Conservation (phyloP, 768 basidiomycete genomes). For the Kwoniella europaea region DNA sequence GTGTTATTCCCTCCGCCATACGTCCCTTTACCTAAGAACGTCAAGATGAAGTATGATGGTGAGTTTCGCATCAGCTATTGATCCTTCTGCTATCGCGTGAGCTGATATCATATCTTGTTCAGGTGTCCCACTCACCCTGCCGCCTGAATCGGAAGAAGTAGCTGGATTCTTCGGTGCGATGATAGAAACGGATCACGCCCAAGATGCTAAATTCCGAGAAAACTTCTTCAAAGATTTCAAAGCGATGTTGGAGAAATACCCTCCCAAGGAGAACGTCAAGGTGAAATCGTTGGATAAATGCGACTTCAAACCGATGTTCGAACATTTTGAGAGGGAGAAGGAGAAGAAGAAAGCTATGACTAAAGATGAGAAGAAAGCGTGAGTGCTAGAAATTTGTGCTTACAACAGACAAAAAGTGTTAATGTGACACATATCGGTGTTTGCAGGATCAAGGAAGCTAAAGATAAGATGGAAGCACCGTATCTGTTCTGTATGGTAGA, state of each 20-base stretch:
- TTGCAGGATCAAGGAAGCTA: conserved; percentile 71
- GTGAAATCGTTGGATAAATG: conserved; percentile 78
- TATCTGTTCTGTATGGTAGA: conserved; percentile 88
- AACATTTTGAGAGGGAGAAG: conserved; percentile 88
- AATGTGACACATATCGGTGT: background rate
- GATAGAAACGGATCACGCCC: conserved; percentile 87
- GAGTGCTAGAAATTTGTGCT: conserved; percentile 16
- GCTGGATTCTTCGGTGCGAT: conserved; percentile 94
- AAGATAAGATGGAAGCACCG: conserved; percentile 80
- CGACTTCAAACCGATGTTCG: conserved; percentile 93
- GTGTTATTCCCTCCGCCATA: conserved; percentile 97
- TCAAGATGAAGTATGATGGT: conserved; percentile 98
- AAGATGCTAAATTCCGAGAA: conserved; percentile 83
- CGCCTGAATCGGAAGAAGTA: conserved; percentile 89
- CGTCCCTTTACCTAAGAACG: conserved; percentile 74
- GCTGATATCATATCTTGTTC: background rate
- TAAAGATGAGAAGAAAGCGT: conserved; percentile 83
- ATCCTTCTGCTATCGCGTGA: background rate
- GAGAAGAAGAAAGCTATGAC: conserved; percentile 88
- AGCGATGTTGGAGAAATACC: conserved; percentile 73
- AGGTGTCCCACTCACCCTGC: conserved; percentile 80
- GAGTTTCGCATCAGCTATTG: conserved; percentile 39
- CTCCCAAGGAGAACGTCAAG: conserved; percentile 75
- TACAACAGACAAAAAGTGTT: background rate
- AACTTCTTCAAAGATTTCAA: conserved; percentile 96